These are phyloP conservation scores for Glonium stellatum DNA, from an alignment of 495 filamentous ascomycete species.

Conservation along the genomic window DNA sequence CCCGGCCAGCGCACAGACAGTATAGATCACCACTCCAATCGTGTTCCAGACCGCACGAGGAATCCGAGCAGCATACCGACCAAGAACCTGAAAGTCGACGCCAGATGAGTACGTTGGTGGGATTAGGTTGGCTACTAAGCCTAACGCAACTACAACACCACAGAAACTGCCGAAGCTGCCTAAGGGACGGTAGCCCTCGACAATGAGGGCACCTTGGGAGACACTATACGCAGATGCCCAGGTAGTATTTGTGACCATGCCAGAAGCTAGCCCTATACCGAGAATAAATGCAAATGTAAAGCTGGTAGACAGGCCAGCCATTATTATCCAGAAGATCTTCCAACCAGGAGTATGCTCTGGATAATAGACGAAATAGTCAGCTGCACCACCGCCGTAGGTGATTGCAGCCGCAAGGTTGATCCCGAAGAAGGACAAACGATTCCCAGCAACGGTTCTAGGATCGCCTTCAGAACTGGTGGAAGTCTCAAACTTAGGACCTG, in stretches of 20 bases:
- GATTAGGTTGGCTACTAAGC: constrained; percentile 65
- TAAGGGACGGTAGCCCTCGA: constrained; percentile 56
- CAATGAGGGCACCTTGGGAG: constrained; percentile 60
- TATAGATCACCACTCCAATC: constrained; percentile 46
- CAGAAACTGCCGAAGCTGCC: constrained; percentile 67
- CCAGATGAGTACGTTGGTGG: constrained; percentile 63
- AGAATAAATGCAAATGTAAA: constrained; percentile 56
- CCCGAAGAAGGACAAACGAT: constrained; percentile 62
- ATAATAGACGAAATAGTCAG: constrained; percentile 63
- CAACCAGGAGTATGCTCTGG: constrained; percentile 45
- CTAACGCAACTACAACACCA: constrained; percentile 61
- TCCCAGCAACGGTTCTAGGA: constrained; percentile 48
- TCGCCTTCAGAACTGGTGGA: constrained; percentile 45
- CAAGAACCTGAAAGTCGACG: constrained; percentile 55
- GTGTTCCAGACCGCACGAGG: constrained; percentile 48
- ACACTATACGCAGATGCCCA: constrained; percentile 39
- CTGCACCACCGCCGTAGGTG: constrained; percentile 54
- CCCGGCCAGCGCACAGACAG: constrained; percentile 49
- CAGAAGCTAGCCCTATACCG: constrained; percentile 64
- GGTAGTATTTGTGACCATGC: constrained; percentile 36
- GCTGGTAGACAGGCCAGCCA: constrained; percentile 44
- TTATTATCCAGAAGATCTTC: constrained; percentile 35
- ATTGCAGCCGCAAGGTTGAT: constrained; percentile 58
- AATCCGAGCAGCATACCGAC: constrained; percentile 39
- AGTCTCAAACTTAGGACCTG: constrained; percentile 57